Base-by-base conservation (phyloP, 78 protist species). In the Dictyostelium discoideum region DNA sequence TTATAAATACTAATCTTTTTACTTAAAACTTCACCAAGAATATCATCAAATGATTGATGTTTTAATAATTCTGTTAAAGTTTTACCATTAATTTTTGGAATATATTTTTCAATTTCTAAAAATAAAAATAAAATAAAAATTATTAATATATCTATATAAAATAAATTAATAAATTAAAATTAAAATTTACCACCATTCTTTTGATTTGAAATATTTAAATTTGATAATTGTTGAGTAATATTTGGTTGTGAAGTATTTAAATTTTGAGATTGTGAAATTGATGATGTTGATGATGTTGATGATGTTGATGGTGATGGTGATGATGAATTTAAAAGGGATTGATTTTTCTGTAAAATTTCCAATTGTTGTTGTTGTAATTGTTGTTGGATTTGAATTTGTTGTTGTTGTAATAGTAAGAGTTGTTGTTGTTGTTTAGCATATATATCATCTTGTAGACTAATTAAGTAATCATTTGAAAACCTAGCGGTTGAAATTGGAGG, bases 61-160 rank as follows among this genome's bases (percentile, higher is more conserved):
- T 67, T 85, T 22, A 93, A 69, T 44, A 90, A 69, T 26, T 90
- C 95, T 32, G 48, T 76, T 22, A 90, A n/a, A 5, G 95, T 83
- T 77, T 90, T 82, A 7, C 95, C 95, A 50, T 90, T 50, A 78
- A 90, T 82, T 22, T 81, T 32, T n/a, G 95, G 95, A 39, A 90
- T 50, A 44, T 54, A 82, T 37, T 88, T 88, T 69, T 80, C 94
- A 46, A 88, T 67, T 26, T 20, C 69, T 60, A 73, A 50, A 54
- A 54, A n/a, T 54, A 4, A 54, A 29, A 22, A 20, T 0, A 42
- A 5, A 73, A 29, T n/a, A 29, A 73, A 42, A 5, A 42, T 10
- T 78, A 42, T 42, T 39, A 22, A 42, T 78, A 16, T 5, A 44
- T 7, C 16, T 14, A 18, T 4, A 10, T 18, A 22, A 40, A 50